phyloP scores from a whole-genome alignment of 352 stramenopile species.

The Pythium biforme region DNA sequence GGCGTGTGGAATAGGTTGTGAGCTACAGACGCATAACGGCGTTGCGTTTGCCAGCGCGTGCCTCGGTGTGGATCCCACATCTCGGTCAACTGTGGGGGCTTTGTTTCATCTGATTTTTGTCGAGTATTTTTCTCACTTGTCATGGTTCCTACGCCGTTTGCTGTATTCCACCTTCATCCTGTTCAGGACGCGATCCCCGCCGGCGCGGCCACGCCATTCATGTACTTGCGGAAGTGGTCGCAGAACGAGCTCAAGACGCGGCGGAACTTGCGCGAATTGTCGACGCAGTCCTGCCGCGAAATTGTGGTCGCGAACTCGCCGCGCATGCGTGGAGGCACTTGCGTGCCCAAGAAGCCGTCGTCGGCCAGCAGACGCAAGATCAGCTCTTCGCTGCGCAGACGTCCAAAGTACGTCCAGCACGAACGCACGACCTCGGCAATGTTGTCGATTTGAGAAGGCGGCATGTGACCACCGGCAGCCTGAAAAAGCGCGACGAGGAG shows the following conservation, averaged over 20 bases:
- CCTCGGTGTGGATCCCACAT: too few relatives aligned
- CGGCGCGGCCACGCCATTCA: conserved; percentile 21
- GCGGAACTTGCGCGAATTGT: conserved; percentile 81
- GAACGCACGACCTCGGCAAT: conserved; percentile 71
- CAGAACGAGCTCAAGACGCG: conserved; percentile 74
- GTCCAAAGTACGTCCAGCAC: conserved; percentile 71
- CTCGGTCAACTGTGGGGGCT: too few relatives aligned
- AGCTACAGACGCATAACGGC: too few relatives aligned
- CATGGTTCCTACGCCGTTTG: too few relatives aligned
- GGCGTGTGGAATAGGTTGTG: too few relatives aligned
- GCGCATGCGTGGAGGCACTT: conserved; percentile 51
- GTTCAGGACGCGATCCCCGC: conserved; percentile 23
- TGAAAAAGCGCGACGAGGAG: conserved; percentile 68
- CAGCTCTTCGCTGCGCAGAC: conserved; percentile 59
- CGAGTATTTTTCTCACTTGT: too few relatives aligned
- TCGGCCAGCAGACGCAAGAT: conserved; percentile 57
- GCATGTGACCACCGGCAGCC: conserved; percentile 54
- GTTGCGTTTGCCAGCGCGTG: too few relatives aligned
- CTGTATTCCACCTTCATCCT: too few relatives aligned
- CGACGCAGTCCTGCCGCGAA: conserved; percentile 53
- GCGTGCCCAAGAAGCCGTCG: conserved; percentile 56
- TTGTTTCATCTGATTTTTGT: too few relatives aligned
- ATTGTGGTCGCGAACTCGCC: conserved; percentile 61
- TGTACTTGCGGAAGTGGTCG: conserved; percentile 70
- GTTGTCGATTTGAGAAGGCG: conserved; percentile 58